Base-by-base conservation (phyloP, 371 early-diverging fungal genomes). In the Spraguea lophii region DNA sequence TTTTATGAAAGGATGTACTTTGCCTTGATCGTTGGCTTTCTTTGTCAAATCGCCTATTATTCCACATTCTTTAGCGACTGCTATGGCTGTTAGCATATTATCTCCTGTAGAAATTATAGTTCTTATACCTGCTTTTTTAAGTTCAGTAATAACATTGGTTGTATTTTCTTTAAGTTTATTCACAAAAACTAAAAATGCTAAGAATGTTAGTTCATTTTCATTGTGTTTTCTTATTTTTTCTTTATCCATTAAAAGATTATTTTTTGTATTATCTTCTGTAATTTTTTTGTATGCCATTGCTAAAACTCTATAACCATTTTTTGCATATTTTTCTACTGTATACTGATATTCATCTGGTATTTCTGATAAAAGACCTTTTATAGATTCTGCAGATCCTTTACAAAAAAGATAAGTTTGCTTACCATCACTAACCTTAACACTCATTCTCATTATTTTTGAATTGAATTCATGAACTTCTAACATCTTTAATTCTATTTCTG, bases 101-200 rank as follows among this genome's bases (percentile, higher is more conserved):
- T 98, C 99, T 38, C 89, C 94, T 0, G 99, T 98, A 65, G 91
- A 90, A 93, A 98, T 98, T 41, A 89, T 76, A 65, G 79, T 81
- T 25, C 85, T 76, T 48, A 94, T 84, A 17, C 76, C 76, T n/a
- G 95, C 94, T 21, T 72, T 72, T 27, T 76, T 75, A 16, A 98
- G 76, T 20, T 78, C 79, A 21, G 75, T 65, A n/a, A 99, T 77
- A 0, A 85, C 84, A 0, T 76, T 66, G 9, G 74, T 69, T 0
- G 92, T 84, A 1, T 79, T 80, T 2, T 80, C 76, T 63, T 99
- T 95, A 16, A 93, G 73, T 70, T 86, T 88, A 75, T 99, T 95
- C 63, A 91, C 92, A 76, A 99, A 98, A 15, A 98, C 77, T 47
- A 94, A 76, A 54, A 94, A 85, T 0, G 90, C 90, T 26, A 93